A percentile compares a stretch with the other conserved stretches of the same genome.
Evolutionary conservation across 139 green algal species (phyloP).

Genomic region (Coccomyxa sp.): DNA sequence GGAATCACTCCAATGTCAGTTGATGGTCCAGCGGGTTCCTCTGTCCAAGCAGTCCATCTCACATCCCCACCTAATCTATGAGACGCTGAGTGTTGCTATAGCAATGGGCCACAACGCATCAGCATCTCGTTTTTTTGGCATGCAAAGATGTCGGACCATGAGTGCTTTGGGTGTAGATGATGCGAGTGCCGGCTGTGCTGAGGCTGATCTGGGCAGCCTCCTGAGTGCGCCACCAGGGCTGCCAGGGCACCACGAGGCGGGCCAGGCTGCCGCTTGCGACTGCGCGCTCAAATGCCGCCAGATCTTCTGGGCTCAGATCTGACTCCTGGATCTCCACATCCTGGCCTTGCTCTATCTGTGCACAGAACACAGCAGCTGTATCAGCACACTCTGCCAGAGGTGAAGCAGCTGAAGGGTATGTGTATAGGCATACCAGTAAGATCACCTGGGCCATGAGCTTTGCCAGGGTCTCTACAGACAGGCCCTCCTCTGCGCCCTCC

Average conservation of each 20-base stretch:
- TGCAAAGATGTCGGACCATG: no score
- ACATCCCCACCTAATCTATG: no score
- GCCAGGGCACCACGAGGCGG: conserved; percentile 30
- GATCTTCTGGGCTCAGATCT: conserved; percentile 41
- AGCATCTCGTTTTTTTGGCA: no score
- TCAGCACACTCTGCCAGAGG: background rate
- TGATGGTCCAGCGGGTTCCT: background rate
- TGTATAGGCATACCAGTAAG: background rate
- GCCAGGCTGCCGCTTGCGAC: conserved; percentile 22
- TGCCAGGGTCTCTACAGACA: conserved; percentile 33
- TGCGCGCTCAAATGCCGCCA: conserved; percentile 32
- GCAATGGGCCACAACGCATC: no score
- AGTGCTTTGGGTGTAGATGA: background rate
- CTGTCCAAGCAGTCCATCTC: background rate
- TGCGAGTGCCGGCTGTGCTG: conserved; percentile 16
- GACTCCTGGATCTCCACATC: conserved; percentile 23
- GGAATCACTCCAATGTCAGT: conserved; percentile 11
- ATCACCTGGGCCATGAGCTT: conserved; percentile 31
- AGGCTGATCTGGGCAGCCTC: conserved; percentile 36
- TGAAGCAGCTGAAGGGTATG: background rate
- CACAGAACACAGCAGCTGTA: background rate
- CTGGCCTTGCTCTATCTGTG: conserved; percentile 1
- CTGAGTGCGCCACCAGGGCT: conserved; percentile 47
- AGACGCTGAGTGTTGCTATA: no score
- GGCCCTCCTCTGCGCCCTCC: conserved; percentile 5